A percentile compares a stretch with the other conserved stretches of the same genome.
These are phyloP conservation scores for Torrubiella hemipterigena DNA, from an alignment of 2,329 filamentous ascomycete species.

Conservation along the genomic window DNA sequence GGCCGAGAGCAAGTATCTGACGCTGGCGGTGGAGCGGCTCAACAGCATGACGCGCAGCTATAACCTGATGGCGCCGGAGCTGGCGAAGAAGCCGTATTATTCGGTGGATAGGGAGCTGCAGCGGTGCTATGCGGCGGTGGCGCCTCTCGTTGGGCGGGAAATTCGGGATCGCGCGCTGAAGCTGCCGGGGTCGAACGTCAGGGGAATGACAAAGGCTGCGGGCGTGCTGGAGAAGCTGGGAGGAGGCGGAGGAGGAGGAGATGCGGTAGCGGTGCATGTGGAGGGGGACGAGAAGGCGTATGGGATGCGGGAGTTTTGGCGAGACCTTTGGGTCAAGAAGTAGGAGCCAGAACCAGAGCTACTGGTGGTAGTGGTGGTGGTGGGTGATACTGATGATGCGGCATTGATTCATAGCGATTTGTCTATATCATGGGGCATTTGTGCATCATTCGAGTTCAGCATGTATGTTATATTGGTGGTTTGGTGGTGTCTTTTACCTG, in stretches of 20 bases:
- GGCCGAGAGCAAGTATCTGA: slow-evolving; percentile 63
- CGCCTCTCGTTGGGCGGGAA: slow-evolving; percentile 58
- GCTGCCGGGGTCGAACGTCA: slow-evolving; percentile 24
- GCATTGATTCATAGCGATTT: too few relatives aligned
- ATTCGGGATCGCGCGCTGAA: slow-evolving; percentile 56
- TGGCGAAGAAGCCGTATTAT: slow-evolving; percentile 90
- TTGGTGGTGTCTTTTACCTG: too few relatives aligned
- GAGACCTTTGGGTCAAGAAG: slow-evolving; percentile 56
- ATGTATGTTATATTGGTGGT: too few relatives aligned
- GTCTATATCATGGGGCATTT: not conserved
- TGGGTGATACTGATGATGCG: too few relatives aligned
- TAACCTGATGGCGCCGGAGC: slow-evolving; percentile 85
- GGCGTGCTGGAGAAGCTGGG: slow-evolving; percentile 44
- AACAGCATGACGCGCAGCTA: slow-evolving; percentile 77
- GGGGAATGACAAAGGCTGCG: slow-evolving; percentile 18
- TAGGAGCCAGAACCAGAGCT: too few relatives aligned
- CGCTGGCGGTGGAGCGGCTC: slow-evolving; percentile 62
- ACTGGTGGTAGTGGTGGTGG: slow-evolving; percentile 1
- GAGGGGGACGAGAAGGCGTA: slow-evolving; percentile 69
- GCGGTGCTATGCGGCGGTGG: slow-evolving; percentile 75
- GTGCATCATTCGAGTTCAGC: too few relatives aligned
- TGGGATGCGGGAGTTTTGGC: slow-evolving; percentile 83
- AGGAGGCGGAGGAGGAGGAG: slow-evolving; percentile 38
- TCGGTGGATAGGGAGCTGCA: slow-evolving; percentile 70
- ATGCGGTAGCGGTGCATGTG: slow-evolving; percentile 50